phyloP scores from a whole-genome alignment of 2,329 filamentous ascomycete genomes.

The Spiromastix sp. region DNA sequence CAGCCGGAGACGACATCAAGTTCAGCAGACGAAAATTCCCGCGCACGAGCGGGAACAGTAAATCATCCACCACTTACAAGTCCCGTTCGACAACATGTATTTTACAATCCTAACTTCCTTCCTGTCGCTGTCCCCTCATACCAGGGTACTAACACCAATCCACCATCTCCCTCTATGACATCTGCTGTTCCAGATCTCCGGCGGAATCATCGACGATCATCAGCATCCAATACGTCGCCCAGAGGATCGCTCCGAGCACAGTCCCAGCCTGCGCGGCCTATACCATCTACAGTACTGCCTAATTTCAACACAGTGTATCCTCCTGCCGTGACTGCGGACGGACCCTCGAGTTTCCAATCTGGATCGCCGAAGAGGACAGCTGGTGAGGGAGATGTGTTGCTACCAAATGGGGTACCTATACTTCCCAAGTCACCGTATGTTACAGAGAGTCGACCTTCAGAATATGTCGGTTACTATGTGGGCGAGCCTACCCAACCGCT shows the following conservation, averaged over 20 bases:
- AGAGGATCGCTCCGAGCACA: constrained; percentile 36
- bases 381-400: constrained; percentile 23
- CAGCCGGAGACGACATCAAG: constrained; percentile 25
- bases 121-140: constrained; percentile 24
- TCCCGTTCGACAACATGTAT: constrained; percentile 24
- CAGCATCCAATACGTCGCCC: constrained; percentile 32
- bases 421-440: constrained; percentile 22
- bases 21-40: constrained; percentile 25
- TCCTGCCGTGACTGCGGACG: constrained; percentile 20
- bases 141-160: constrained; percentile 34
- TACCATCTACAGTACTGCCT: constrained; percentile 25
- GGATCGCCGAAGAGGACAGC: constrained; percentile 24
- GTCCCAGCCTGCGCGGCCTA: constrained; percentile 39
- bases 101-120: constrained; percentile 26
- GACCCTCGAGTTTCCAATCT: constrained; percentile 21
- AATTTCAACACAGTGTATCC: constrained; percentile 24
- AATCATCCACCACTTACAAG: constrained; percentile 25
- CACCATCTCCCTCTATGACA: constrained; percentile 34
- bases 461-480: constrained; percentile 38
- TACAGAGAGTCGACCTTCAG: constrained; percentile 30
- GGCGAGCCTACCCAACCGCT: constrained; percentile 34
- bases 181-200: constrained; percentile 32
- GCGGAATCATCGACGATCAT: constrained; percentile 35
- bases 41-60: constrained; percentile 27
- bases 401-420: constrained; percentile 24